Conservation (phyloP, 164 flowering plant genomes). For the Aristolochia contorta region DNA sequence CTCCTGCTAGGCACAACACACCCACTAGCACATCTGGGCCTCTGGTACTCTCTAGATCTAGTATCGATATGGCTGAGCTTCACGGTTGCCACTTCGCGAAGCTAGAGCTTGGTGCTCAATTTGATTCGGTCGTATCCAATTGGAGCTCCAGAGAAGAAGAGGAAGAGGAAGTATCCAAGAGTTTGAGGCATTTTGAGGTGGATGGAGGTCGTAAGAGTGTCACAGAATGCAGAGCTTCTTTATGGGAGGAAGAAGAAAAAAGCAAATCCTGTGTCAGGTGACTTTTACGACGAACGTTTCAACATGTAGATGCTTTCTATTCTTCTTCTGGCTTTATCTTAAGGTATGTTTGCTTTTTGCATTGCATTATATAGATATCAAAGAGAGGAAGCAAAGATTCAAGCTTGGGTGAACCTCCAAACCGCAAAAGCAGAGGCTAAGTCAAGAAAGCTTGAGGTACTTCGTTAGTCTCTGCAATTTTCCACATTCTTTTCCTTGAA, state of each 20-base stretch:
- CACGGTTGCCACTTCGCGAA: slow-evolving; percentile 68
- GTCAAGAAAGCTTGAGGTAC: slow-evolving; percentile 73
- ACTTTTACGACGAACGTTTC: slow-evolving; percentile 5
- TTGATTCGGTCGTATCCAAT: slow-evolving; percentile 42
- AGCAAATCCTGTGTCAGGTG: slow-evolving; percentile 62
- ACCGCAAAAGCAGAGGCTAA: slow-evolving; percentile 95
- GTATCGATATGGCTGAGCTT: slow-evolving; percentile 45
- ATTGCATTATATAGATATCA: slow-evolving; percentile 42
- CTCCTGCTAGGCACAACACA: slow-evolving; percentile 88
- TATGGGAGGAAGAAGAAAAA: slow-evolving; percentile 72
- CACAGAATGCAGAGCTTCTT: slow-evolving; percentile 38
- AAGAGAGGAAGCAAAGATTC: slow-evolving; percentile 83
- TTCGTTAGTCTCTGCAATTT: not conserved
- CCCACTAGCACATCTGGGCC: slow-evolving; percentile 74
- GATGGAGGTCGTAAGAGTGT: slow-evolving; percentile 25
- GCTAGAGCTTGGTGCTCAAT: slow-evolving; percentile 51
- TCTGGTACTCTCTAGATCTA: slow-evolving; percentile 11
- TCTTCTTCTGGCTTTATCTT: not conserved
- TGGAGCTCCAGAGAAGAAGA: slow-evolving; percentile 97
- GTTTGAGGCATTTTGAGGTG: slow-evolving; percentile 60
- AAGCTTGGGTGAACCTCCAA: slow-evolving; percentile 95
- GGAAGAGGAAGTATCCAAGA: slow-evolving; percentile 74
- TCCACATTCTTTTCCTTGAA: not conserved
- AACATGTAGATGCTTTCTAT: not conserved
- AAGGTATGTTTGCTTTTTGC: not conserved